phyloP scores from a whole-genome alignment of 306 rosid genomes.

The Pyrus pyrifolia region DNA sequence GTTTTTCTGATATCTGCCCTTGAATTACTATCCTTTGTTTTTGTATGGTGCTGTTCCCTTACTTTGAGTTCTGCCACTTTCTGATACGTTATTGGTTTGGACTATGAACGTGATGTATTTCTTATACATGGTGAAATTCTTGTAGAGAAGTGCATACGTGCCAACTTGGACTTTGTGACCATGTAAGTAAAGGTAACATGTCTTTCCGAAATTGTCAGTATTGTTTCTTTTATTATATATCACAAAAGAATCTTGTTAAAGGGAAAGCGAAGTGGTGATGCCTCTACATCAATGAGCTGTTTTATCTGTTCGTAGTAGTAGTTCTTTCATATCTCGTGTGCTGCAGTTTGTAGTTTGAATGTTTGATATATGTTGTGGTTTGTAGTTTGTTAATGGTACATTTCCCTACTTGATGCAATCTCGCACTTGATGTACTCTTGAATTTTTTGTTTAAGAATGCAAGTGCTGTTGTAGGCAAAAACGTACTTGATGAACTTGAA shows the following conservation, averaged over 20 bases:
- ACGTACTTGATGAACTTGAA: constrained; percentile 44
- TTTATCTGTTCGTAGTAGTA: background rate
- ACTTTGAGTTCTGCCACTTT: background rate
- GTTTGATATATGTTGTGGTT: no score
- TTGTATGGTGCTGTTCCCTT: background rate
- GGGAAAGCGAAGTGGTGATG: background rate
- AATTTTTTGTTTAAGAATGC: constrained; percentile 12
- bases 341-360: background rate
- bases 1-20: no score
- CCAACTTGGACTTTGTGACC: constrained; percentile 53
- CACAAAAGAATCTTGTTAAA: background rate
- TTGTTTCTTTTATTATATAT: background rate
- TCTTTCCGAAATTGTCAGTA: background rate
- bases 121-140: constrained; percentile 21
- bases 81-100: constrained; percentile 7
- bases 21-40: background rate
- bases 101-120: constrained; percentile 15
- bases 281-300: background rate
- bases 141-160: constrained; percentile 56
- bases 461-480: constrained; percentile 34
- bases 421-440: background rate
- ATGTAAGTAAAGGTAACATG: constrained; percentile 46
- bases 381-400: background rate
- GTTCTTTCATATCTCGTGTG: background rate
- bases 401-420: background rate